Evolutionary conservation across 2,329 filamentous ascomycete species (phyloP).

Genomic region (Coccinonectria pachysandricola): DNA sequence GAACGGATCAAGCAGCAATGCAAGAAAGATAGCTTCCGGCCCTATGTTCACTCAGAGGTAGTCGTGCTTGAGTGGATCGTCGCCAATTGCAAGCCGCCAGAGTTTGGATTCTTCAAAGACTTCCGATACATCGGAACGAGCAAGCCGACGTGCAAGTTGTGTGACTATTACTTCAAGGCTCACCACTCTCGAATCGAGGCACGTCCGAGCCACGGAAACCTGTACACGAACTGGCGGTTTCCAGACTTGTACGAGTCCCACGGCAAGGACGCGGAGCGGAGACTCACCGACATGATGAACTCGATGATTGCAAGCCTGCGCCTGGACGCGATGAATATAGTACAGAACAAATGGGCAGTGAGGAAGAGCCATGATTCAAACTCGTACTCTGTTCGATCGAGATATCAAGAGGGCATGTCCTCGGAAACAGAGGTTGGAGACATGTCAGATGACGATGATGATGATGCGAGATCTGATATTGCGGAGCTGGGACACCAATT

Average conservation of each 20-base stretch:
- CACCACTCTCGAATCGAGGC: constrained; percentile 18
- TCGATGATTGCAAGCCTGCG: constrained; percentile 18
- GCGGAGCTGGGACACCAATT: no score
- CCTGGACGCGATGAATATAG: constrained; percentile 17
- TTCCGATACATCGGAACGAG: constrained; percentile 30
- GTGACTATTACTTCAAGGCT: constrained; percentile 25
- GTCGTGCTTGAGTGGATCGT: constrained; percentile 18
- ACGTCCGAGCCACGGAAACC: constrained; percentile 24
- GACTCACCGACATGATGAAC: constrained; percentile 15
- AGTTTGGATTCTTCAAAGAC: constrained; percentile 18
- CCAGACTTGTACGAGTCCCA: constrained; percentile 21
- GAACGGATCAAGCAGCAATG: constrained; percentile 10
- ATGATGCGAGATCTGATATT: no score
- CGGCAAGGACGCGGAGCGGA: not conserved
- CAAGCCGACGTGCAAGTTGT: constrained; percentile 31
- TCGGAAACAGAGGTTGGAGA: no score
- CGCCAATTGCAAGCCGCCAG: constrained; percentile 1
- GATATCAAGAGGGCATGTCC: no score
- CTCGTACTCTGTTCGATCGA: no score
- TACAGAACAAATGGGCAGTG: constrained; percentile 17
- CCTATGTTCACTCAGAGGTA: constrained; percentile 22
- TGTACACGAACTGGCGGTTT: constrained; percentile 29
- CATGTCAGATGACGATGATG: no score
- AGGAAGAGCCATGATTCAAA: constrained; percentile 24
- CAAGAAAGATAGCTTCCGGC: constrained; percentile 8